These are phyloP conservation scores for Pontederia paniculata DNA, from an alignment of 176 grass and related monocot genomes.

Conservation along the genomic window DNA sequence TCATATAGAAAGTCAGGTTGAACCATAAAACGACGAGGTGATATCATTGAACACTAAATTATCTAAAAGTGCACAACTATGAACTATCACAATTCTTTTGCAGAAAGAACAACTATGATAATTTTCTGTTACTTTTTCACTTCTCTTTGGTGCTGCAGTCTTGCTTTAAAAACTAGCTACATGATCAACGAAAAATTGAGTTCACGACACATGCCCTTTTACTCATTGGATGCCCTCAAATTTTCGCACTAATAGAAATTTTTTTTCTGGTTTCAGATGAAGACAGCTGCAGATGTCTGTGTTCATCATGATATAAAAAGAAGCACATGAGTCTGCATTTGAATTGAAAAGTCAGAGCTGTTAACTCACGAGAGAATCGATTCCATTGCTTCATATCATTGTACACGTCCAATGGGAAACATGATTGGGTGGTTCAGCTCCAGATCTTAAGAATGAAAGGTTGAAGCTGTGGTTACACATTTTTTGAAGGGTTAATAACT, in stretches of 20 bases:
- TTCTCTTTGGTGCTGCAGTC: neutral
- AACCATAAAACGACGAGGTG: neutral
- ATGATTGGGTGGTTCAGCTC: too few species aligned
- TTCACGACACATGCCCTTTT: neutral
- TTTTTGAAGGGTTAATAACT: too few species aligned
- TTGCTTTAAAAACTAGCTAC: neutral
- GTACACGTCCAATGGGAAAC: too few species aligned
- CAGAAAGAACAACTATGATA: neutral
- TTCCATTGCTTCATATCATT: too few species aligned
- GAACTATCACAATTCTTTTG: neutral
- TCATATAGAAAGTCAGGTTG: neutral
- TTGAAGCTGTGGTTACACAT: too few species aligned
- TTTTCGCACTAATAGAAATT: neutral
- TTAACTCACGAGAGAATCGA: too few species aligned
- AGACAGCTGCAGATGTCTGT: slow-evolving; percentile 5
- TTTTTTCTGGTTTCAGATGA: slow-evolving; percentile 6
- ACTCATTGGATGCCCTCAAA: neutral
- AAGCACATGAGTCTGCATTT: neutral
- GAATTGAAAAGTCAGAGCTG: too few species aligned
- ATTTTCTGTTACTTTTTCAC: neutral
- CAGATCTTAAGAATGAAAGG: too few species aligned
- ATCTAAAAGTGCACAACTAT: neutral
- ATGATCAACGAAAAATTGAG: too few species aligned
- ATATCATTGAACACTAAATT: too few species aligned
- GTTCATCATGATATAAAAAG: slow-evolving; percentile 5